These are phyloP conservation scores for Tubosaeta sp. DNA, from an alignment of 768 basidiomycete genomes.

Conservation along the genomic window DNA sequence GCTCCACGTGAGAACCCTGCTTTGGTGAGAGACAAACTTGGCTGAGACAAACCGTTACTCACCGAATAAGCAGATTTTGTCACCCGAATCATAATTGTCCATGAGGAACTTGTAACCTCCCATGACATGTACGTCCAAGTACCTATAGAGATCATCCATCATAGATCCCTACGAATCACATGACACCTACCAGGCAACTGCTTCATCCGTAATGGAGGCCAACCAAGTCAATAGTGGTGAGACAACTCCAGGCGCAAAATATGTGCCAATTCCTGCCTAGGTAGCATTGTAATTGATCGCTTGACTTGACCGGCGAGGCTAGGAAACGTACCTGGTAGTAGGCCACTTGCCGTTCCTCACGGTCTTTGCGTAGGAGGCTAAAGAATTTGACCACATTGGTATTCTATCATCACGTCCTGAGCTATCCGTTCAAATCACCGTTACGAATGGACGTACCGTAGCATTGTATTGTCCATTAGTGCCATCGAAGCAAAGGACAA, in stretches of 20 bases:
- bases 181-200: slow-evolving; percentile 60
- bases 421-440: not conserved
- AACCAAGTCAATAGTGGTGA: slow-evolving; percentile 54
- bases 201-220: slow-evolving; percentile 61
- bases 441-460: slow-evolving; percentile 33
- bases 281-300: not conserved
- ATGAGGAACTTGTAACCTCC: slow-evolving; percentile 76
- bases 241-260: slow-evolving; percentile 62
- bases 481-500: slow-evolving; percentile 71
- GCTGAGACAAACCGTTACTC: slow-evolving; percentile 2
- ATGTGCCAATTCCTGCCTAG: slow-evolving; percentile 46
- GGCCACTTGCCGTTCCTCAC: slow-evolving; percentile 47
- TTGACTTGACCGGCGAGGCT: not conserved
- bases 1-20: slow-evolving; percentile 74
- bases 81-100: slow-evolving; percentile 68
- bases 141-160: slow-evolving; percentile 39
- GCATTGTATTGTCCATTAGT: slow-evolving; percentile 51
- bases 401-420: slow-evolving; percentile 34
- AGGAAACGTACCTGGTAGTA: slow-evolving; percentile 62
- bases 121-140: slow-evolving; percentile 65
- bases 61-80: slow-evolving; percentile 75
- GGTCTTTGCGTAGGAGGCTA: slow-evolving; percentile 57
- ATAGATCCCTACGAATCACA: not conserved
- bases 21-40: slow-evolving; percentile 11
- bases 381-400: slow-evolving; percentile 73